These are phyloP conservation scores for Podila epigama DNA, from an alignment of 192 early-diverging fungal genomes.

Conservation along the genomic window DNA sequence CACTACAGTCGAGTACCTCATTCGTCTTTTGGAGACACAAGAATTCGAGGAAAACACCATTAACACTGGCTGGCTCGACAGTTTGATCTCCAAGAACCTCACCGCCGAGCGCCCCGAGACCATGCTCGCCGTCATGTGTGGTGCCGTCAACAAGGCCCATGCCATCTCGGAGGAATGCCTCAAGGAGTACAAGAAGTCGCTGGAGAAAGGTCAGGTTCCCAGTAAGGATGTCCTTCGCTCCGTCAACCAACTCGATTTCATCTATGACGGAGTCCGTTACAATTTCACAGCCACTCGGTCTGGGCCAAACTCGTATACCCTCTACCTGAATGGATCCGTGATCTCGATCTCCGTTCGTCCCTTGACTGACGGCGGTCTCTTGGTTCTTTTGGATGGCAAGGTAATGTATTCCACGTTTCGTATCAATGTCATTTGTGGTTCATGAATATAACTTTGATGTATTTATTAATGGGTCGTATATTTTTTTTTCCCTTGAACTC, in stretches of 20 bases:
- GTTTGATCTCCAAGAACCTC: slow-evolving; percentile 87
- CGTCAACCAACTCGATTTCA: slow-evolving; percentile 86
- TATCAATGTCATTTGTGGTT: no score
- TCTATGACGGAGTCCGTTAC: slow-evolving; percentile 92
- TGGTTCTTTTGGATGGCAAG: slow-evolving; percentile 90
- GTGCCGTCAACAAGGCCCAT: slow-evolving; percentile 90
- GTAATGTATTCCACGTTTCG: slow-evolving; percentile 35
- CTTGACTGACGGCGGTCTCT: slow-evolving; percentile 90
- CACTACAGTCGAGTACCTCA: slow-evolving; percentile 97
- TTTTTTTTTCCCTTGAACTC: neutral
- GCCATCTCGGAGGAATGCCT: slow-evolving; percentile 65
- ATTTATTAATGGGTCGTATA: neutral
- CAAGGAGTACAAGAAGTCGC: slow-evolving; percentile 77
- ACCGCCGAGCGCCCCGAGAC: slow-evolving; percentile 91
- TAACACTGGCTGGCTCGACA: slow-evolving; percentile 97
- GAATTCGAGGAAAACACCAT: slow-evolving; percentile 90
- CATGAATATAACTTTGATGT: no score
- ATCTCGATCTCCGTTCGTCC: slow-evolving; percentile 85
- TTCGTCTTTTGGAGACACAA: slow-evolving; percentile 89
- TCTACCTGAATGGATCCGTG: slow-evolving; percentile 84
- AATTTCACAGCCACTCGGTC: slow-evolving; percentile 84
- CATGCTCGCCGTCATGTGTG: slow-evolving; percentile 90
- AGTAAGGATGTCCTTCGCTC: slow-evolving; percentile 77
- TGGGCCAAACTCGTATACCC: slow-evolving; percentile 79
- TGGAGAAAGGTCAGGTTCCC: slow-evolving; percentile 95